Evolutionary conservation across 2,329 filamentous ascomycete species (phyloP).

Genomic region (Penicillium fuscoglaucum): DNA sequence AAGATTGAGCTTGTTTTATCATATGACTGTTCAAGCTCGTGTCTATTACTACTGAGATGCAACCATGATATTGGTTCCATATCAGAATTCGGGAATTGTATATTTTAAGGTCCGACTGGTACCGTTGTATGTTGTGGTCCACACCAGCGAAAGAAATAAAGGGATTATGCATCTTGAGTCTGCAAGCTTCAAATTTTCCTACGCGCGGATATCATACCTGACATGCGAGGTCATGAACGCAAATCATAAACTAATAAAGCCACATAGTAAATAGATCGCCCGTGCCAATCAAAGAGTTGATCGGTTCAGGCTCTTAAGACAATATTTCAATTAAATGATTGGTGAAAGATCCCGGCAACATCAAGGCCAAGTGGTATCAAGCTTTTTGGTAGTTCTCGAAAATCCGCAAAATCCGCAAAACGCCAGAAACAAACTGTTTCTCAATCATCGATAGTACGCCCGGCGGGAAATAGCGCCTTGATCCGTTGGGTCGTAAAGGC

Average conservation of each 20-base stretch:
- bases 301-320: background rate
- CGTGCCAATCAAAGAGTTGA: background rate
- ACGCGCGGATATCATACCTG: background rate
- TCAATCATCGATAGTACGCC: conserved; percentile 11
- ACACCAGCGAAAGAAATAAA: background rate
- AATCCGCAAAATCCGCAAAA: conserved; percentile 2
- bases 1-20: conserved; percentile 28
- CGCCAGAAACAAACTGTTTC: conserved; percentile 4
- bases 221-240: background rate
- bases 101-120: background rate
- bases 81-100: background rate
- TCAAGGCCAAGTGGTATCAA: conserved; percentile 7
- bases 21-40: background rate
- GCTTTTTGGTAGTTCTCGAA: background rate
- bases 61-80: background rate
- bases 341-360: background rate
- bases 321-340: background rate
- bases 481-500: conserved; percentile 9
- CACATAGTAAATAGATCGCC: background rate
- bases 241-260: background rate
- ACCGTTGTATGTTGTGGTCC: background rate
- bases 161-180: background rate
- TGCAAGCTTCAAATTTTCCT: background rate
- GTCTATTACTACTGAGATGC: background rate
- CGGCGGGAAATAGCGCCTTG: conserved; percentile 4